Evolutionary conservation across 768 basidiomycete species (phyloP).

Genomic region (Pleurotus cornucopiae): DNA sequence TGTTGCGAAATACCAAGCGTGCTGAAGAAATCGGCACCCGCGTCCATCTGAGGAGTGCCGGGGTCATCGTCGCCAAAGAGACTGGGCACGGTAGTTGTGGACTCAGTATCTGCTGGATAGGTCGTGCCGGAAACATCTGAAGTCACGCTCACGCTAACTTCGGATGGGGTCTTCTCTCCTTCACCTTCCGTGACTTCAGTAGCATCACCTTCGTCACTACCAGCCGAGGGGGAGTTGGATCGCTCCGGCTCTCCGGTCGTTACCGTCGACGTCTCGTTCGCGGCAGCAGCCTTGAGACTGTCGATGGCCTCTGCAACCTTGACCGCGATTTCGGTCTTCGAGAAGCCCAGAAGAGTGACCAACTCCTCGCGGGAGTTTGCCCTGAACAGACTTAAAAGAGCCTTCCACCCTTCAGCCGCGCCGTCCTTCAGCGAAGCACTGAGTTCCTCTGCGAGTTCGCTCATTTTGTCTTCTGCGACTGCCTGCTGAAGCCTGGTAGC

Average conservation of each 20-base stretch:
- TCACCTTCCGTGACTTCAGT: slow-evolving; percentile 24
- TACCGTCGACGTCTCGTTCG: slow-evolving; percentile 55
- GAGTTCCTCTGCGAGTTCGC: slow-evolving; percentile 66
- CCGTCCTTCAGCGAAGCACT: slow-evolving; percentile 25
- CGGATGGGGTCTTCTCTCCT: slow-evolving; percentile 68
- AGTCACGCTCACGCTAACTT: slow-evolving; percentile 59
- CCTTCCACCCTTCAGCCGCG: slow-evolving; percentile 71
- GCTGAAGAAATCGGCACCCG: slow-evolving; percentile 86
- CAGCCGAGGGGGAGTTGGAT: slow-evolving; percentile 32
- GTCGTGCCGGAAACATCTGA: slow-evolving; percentile 58
- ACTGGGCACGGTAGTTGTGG: slow-evolving; percentile 78
- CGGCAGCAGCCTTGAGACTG: slow-evolving; percentile 52
- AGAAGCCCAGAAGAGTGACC: slow-evolving; percentile 87
- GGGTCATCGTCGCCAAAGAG: slow-evolving; percentile 79
- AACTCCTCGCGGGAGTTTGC: slow-evolving; percentile 88
- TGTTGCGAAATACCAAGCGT: slow-evolving; percentile 57
- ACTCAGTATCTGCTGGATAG: slow-evolving; percentile 64
- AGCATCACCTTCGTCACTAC: slow-evolving; percentile 32
- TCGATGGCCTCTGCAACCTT: slow-evolving; percentile 82
- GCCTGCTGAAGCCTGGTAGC: slow-evolving; percentile 65
- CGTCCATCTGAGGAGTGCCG: slow-evolving; percentile 62
- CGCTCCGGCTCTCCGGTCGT: slow-evolving; percentile 80
- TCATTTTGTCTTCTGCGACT: slow-evolving; percentile 51
- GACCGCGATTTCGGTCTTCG: slow-evolving; percentile 76
- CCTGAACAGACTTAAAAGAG: slow-evolving; percentile 82